Base-by-base conservation (phyloP, 2,329 filamentous ascomycete species). In the Curvularia sp. region DNA sequence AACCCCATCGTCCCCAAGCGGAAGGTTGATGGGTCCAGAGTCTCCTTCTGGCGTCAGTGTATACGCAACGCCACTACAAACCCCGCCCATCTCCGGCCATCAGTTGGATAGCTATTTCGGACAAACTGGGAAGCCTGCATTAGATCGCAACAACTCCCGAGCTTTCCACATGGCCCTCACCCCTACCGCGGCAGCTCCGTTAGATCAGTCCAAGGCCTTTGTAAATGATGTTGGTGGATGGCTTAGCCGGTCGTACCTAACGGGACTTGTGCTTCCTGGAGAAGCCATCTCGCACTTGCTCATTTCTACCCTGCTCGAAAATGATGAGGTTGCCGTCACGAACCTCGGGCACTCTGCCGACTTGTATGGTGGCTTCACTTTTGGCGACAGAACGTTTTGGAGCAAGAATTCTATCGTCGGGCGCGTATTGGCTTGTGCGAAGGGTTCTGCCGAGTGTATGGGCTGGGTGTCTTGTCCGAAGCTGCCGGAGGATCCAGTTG, bases 221-320 rank as follows among this genome's bases (percentile, higher is more conserved):
- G 41, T 65, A 1, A 59, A 68, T 27, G 75, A 80, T 23, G 71
- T 79, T 27, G 78, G 82, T 34, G 83, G 83, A 9, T 86, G 84
- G 84, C 76, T 86, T 3, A 84, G 82, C 50, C 80, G 83, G 27
- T 82, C 81, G 7, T 86, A 82, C 77, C 75, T 86, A 0, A 82
- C 82, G 1, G 84, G 84, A 0, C 73, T 86, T 21, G 77, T 86
- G 1, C 69, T 86, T 36, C 84, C 85, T 0, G 84, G 84, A 3
- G 81, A 84, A 63, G 69, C 79, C 3, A 81, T 84, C 19, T 80
- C 78, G 38, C 81, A 86, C 55, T 78, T 86, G 25, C 75, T 87
- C n/a, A 83, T 87, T 32, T 81, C 80, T 2, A 83, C 83, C 0
- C 59, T 86, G 6, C 72, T 87, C 2, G 84, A 87, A 58, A 86